Base-by-base conservation (phyloP, 2,329 filamentous ascomycete genomes). In the Claviceps sp. region DNA sequence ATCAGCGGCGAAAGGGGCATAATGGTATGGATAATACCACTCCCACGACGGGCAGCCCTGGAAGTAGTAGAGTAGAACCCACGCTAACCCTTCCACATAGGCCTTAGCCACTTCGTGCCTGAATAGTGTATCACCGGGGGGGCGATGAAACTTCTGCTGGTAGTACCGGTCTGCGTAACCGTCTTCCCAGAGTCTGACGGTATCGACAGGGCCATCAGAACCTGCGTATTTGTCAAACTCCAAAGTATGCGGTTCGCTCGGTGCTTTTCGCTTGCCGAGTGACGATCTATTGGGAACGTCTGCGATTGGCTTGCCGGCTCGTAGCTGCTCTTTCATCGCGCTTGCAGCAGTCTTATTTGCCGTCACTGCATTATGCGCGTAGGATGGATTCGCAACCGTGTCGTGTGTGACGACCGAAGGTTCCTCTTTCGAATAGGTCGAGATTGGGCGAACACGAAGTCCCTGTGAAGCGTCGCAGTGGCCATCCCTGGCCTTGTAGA, bases 11-110 rank as follows among this genome's bases (percentile, higher is more conserved):
- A 98, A 98, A 3, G 94, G 93, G 1, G 93, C 94, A 65, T 98
- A 98, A 65, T 98, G 93, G 63, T 97, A 95, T 0, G 93, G 93
- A 63, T 96, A 98, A 66, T 93, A 98, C 93, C 93, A 98, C 50
- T 91, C 94, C 93, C 94, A 98, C 0, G 89, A 96, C 22, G 93
- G 89, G 61, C 93, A 98, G 26, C 93, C 93, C 68, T 98, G 93
- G 67, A 96, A 95, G 67, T 98, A 98, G 69, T 98, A 98, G 38
- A 90, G 75, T 49, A 98, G 73, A 41, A 98, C 93, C 93, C 94
- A 98, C 22, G 86, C 86, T 9, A 98, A 77, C 38, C 93, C 93
- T 72, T 97, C 89, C 13, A 91, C 89, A 65, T 98, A 98, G n/a
- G 87, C 81, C 51, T 82, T 80, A 38, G 86, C 93, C 52, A 98